Conservation (phyloP, 2,329 filamentous ascomycete species). For the Monilinia fructigena region DNA sequence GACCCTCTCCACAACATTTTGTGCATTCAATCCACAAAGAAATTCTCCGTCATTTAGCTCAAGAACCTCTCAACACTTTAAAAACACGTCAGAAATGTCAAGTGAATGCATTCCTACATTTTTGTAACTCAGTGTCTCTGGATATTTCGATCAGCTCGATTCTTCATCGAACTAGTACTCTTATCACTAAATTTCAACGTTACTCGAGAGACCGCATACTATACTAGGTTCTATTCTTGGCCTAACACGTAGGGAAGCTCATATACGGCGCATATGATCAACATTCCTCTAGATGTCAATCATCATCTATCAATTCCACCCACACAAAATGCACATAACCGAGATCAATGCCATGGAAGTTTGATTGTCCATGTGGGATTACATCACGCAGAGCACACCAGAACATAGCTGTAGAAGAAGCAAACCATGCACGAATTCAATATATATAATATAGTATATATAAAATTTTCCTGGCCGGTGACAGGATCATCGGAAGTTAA, state of each 20-base stretch:
- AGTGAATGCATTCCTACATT: background rate
- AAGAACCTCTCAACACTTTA: background rate
- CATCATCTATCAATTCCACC: constrained; percentile 14
- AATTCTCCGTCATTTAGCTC: constrained; percentile 15
- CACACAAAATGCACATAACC: constrained; percentile 12
- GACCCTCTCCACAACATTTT: constrained; percentile 1
- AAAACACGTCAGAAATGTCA: background rate
- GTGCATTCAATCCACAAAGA: background rate
- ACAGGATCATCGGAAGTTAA: constrained; percentile 24
- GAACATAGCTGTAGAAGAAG: background rate
- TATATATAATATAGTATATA: constrained; percentile 11
- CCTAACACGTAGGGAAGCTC: constrained; percentile 21
- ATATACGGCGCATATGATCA: constrained; percentile 24
- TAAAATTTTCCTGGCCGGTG: constrained; percentile 8
- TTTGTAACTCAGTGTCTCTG: background rate
- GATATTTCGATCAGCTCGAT: background rate
- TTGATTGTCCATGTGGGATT: constrained; percentile 16
- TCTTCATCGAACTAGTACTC: background rate
- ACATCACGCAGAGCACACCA: constrained; percentile 10
- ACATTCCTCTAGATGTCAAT: constrained; percentile 15
- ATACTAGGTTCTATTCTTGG: constrained; percentile 5
- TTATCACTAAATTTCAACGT: constrained; percentile 18
- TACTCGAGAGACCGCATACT: constrained; percentile 15
- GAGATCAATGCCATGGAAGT: constrained; percentile 12
- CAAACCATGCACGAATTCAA: constrained; percentile 21